A percentile compares a stretch with the other conserved stretches of the same genome.
Evolutionary conservation across 2,329 filamentous ascomycete species (phyloP).

Genomic region (Fusarium oligoseptatum): DNA sequence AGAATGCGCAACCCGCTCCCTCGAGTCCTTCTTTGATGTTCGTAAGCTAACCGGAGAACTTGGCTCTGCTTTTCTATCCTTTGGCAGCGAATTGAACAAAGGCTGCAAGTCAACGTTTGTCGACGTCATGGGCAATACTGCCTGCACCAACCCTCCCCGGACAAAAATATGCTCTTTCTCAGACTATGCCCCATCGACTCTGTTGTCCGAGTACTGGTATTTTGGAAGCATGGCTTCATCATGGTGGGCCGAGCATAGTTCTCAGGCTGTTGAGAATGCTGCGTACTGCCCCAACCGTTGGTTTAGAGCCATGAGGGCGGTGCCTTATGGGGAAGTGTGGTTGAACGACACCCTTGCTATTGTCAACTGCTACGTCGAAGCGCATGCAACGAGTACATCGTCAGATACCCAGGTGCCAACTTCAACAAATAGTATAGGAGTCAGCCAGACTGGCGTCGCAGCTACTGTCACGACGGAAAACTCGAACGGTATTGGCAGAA

Average conservation of each 20-base stretch:
- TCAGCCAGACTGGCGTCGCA: background rate
- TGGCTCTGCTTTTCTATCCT: background rate
- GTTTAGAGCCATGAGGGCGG: background rate
- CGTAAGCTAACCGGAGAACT: background rate
- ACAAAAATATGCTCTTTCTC: background rate
- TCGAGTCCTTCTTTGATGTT: conserved; percentile 6
- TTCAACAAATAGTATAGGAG: background rate
- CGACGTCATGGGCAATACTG: background rate
- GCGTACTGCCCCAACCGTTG: background rate
- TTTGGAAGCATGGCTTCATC: background rate
- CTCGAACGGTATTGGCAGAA: background rate
- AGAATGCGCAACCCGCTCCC: background rate
- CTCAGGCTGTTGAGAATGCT: background rate
- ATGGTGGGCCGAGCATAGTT: conserved; percentile 4
- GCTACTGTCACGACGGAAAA: background rate
- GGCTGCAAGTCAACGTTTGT: background rate
- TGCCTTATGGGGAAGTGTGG: conserved; percentile 2
- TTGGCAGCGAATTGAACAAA: background rate
- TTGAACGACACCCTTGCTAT: conserved; percentile 2
- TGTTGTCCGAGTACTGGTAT: background rate
- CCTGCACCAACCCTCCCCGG: background rate
- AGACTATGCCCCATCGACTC: background rate
- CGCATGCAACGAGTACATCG: background rate
- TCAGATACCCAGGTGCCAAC: background rate
- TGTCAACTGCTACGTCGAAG: background rate